Conservation (phyloP, 495 filamentous ascomycete species). For the Letharia columbiana region DNA sequence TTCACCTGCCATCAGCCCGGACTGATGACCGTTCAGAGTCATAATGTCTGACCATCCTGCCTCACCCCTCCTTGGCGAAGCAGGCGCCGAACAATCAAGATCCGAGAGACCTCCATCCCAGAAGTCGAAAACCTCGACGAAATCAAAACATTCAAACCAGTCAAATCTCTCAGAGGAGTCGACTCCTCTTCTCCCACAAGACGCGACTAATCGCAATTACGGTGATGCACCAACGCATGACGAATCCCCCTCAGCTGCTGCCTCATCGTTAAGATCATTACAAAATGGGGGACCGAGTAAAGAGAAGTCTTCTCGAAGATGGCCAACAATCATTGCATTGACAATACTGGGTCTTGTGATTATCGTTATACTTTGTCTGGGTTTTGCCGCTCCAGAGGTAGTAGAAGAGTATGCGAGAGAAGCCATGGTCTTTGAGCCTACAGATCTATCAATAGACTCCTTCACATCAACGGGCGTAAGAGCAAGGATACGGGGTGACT, state of each 20-base stretch:
- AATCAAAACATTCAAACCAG: conserved; percentile 14
- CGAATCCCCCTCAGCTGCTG: conserved; percentile 20
- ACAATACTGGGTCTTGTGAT: conserved; percentile 38
- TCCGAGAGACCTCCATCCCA: conserved; percentile 15
- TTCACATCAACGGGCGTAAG: conserved; percentile 68
- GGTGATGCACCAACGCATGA: conserved; percentile 41
- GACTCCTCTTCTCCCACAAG: conserved; percentile 20
- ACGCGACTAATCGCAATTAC: conserved; percentile 38
- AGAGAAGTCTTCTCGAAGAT: conserved; percentile 36
- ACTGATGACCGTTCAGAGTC: not conserved
- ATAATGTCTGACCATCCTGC: conserved; percentile 22
- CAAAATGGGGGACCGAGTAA: conserved; percentile 25
- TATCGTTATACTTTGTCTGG: conserved; percentile 48
- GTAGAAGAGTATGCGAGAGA: conserved; percentile 79
- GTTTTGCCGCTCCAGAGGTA: conserved; percentile 70
- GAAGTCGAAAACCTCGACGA: conserved; percentile 15
- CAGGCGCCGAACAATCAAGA: conserved; percentile 12
- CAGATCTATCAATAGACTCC: conserved; percentile 70
- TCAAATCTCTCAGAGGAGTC: conserved; percentile 20
- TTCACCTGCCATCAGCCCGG: not conserved
- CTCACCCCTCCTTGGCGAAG: conserved; percentile 18
- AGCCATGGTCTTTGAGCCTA: conserved; percentile 71
- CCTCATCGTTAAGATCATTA: conserved; percentile 25
- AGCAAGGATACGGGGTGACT: conserved; percentile 69
- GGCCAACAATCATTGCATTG: conserved; percentile 51